Evolutionary conservation across 2,329 filamentous ascomycete genomes (phyloP), one percentile per base, ranked within the genome.

Genomic region (Aspergillus pseudoviridinutans): DNA sequence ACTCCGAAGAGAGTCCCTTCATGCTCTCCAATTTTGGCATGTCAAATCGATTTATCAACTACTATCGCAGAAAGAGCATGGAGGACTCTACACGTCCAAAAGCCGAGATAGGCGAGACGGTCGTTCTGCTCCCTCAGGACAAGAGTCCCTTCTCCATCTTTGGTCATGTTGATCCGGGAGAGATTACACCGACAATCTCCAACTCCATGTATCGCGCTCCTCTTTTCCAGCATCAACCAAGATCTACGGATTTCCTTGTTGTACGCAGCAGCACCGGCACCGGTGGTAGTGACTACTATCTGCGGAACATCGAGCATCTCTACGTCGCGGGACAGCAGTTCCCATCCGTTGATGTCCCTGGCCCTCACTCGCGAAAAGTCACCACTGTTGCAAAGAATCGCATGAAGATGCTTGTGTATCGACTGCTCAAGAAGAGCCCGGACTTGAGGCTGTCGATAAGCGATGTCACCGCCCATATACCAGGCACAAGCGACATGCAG

Each of bases 371-470:
- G 41, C 84, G 94, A 60, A 96, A 94, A 73, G 93, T 97, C 29
- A 99, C 94, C 0, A 96, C 95, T 57, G 92, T 93, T n/a, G 88
- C 91, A 38, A 99, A 99, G 79, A 96, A 94, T 74, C 87, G 94
- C 38, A 87, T 99, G 74, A 96, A 94, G 79, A 97, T 97, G 88
- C 87, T 99, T 42, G 90, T 92, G 0, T 97, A 91, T 73, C 89
- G 94, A 52, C 87, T 96, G 71, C 90, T 96, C 67, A 84, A 87
- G 61, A 90, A 90, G 66, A 91, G 88, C 66, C 80, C 85, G 20
- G 84, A 87, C 27, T 80, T 87, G 59, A 82, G 86, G 49, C 83
- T 92, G 25, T 87, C 87, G 24, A 84, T 96, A 17, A 85, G 85
- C n/a, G 90, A 93, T 66, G 89, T 99, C 41, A 97, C 92, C 2